A percentile compares a stretch with the other conserved stretches of the same genome.
These are phyloP conservation scores for Emydomyces testavorans DNA, from an alignment of 2,329 filamentous ascomycete genomes.

Conservation along the genomic window DNA sequence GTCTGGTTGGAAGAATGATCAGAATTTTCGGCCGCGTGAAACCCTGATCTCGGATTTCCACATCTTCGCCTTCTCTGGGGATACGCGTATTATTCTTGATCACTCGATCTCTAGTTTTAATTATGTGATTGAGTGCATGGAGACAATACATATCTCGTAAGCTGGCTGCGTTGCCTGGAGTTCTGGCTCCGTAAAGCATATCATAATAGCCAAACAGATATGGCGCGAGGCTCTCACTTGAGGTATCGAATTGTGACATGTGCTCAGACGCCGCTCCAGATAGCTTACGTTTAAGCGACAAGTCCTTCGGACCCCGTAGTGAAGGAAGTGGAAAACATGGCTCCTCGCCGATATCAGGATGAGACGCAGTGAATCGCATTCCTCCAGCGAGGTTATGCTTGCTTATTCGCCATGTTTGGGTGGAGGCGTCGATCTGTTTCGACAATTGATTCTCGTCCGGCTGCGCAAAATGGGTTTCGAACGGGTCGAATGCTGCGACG, in stretches of 20 bases:
- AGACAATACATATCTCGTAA: slow-evolving; percentile 64
- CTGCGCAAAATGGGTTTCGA: slow-evolving; percentile 65
- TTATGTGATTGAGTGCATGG: slow-evolving; percentile 81
- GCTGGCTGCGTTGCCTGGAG: slow-evolving; percentile 52
- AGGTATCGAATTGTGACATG: slow-evolving; percentile 46
- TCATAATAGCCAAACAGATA: slow-evolving; percentile 75
- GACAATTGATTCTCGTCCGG: slow-evolving; percentile 52
- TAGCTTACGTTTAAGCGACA: slow-evolving; percentile 60
- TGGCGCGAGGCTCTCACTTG: slow-evolving; percentile 56
- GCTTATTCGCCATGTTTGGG: slow-evolving; percentile 40
- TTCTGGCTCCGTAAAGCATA: slow-evolving; percentile 63
- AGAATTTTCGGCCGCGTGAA: slow-evolving; percentile 92
- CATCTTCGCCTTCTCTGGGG: slow-evolving; percentile 53
- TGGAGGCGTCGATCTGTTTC: slow-evolving; percentile 37
- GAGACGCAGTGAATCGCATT: slow-evolving; percentile 24
- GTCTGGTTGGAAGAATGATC: slow-evolving; percentile 76
- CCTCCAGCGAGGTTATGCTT: slow-evolving; percentile 29
- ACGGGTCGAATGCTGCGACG: slow-evolving; percentile 48
- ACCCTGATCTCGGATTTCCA: slow-evolving; percentile 80
- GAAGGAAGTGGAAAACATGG: slow-evolving; percentile 20
- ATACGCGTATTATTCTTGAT: slow-evolving; percentile 84
- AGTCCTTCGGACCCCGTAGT: slow-evolving; percentile 24
- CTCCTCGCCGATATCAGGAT: slow-evolving; percentile 23
- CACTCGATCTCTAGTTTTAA: slow-evolving; percentile 84
- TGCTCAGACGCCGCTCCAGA: slow-evolving; percentile 44